phyloP scores from a whole-genome alignment of 2,329 filamentous ascomycete genomes.

The Fusarium paranaense region DNA sequence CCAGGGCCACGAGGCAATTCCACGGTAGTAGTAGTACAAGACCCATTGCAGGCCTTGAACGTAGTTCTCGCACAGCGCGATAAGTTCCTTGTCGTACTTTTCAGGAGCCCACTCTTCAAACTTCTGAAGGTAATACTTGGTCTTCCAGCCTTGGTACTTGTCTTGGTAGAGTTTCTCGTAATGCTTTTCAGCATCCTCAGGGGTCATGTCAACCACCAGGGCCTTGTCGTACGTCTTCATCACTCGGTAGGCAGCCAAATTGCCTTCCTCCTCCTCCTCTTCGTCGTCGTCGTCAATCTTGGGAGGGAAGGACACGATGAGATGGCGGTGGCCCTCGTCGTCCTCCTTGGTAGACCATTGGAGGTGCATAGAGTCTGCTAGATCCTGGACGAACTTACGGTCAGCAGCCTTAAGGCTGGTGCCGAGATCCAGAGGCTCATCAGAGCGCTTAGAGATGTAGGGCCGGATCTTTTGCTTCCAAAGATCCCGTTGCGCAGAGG shows the following conservation, averaged over 20 bases:
- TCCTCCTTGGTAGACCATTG: slow-evolving; percentile 70
- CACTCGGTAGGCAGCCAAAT: slow-evolving; percentile 85
- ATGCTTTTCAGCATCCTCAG: slow-evolving; percentile 81
- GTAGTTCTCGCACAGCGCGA: slow-evolving; percentile 91
- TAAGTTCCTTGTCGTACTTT: slow-evolving; percentile 80
- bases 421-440: slow-evolving; percentile 78
- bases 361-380: slow-evolving; percentile 73
- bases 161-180: slow-evolving; percentile 89
- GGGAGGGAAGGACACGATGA: slow-evolving; percentile 63
- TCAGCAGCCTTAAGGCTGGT: slow-evolving; percentile 81
- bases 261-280: slow-evolving; percentile 76
- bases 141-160: slow-evolving; percentile 94
- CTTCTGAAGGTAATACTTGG: slow-evolving; percentile 90
- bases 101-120: slow-evolving; percentile 87
- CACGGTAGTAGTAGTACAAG: slow-evolving; percentile 96
- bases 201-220: slow-evolving; percentile 81
- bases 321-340: slow-evolving; percentile 65
- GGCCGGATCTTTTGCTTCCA: slow-evolving; percentile 85
- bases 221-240: slow-evolving; percentile 93
- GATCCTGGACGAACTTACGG: slow-evolving; percentile 91
- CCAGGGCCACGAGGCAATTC: slow-evolving; percentile 98
- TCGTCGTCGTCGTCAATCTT: slow-evolving; percentile 56
- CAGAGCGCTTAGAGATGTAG: slow-evolving; percentile 78
- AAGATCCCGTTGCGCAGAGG: slow-evolving; percentile 82
- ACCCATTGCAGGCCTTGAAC: slow-evolving; percentile 99